These are phyloP conservation scores for Colletotrichum liriopes DNA, from an alignment of 2,329 filamentous ascomycete species.

Conservation along the genomic window DNA sequence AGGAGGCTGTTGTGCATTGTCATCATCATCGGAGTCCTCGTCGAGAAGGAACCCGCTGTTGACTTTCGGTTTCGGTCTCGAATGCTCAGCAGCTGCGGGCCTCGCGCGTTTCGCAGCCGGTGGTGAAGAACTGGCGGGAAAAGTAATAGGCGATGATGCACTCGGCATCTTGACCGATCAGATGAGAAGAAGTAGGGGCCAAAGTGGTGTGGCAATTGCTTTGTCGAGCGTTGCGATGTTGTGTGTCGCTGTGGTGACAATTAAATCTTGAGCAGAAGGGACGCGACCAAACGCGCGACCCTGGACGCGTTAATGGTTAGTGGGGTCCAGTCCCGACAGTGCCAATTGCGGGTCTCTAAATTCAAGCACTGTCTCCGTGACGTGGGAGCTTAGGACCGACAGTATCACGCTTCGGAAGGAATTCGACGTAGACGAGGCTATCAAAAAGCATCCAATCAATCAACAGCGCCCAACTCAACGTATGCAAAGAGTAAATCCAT, in stretches of 20 bases:
- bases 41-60: constrained; percentile 58
- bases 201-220: not conserved
- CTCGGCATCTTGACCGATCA: constrained; percentile 64
- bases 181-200: not conserved
- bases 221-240: not conserved
- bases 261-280: constrained; percentile 3
- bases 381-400: constrained; percentile 2
- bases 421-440: not conserved
- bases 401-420: not conserved
- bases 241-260: constrained; percentile 30
- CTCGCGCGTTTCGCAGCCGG: constrained; percentile 54
- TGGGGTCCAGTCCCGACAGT: constrained; percentile 19
- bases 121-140: constrained; percentile 66
- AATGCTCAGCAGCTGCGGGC: constrained; percentile 53
- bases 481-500: no score
- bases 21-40: constrained; percentile 52
- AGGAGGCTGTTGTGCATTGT: constrained; percentile 40
- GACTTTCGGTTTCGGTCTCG: constrained; percentile 51
- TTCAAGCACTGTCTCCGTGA: constrained; percentile 8
- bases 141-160: constrained; percentile 72
- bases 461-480: not conserved
- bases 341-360: rapidly evolving
- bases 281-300: constrained; percentile 42
- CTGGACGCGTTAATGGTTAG: constrained; percentile 35
- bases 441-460: not conserved